A percentile compares a stretch with the other conserved stretches of the same genome.
Evolutionary conservation across 257 asterid genomes (phyloP).

Genomic region (Agastache rugosa): DNA sequence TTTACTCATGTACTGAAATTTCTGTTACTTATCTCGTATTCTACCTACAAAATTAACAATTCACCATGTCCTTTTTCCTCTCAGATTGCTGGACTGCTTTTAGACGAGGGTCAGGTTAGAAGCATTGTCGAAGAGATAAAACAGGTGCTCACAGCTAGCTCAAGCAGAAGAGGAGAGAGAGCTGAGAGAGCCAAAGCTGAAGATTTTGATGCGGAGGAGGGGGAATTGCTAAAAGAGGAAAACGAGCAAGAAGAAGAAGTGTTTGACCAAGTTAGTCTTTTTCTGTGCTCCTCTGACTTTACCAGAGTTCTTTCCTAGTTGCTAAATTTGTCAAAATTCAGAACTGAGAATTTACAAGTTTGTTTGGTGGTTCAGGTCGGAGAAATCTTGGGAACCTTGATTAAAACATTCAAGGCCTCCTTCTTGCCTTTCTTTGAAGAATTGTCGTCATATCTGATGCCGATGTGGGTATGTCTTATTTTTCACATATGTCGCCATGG

Average conservation of each 20-base stretch:
- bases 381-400: constrained; percentile 89
- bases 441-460: constrained; percentile 83
- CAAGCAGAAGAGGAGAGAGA: constrained; percentile 82
- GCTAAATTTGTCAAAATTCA: background rate
- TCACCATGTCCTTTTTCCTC: constrained; percentile 30
- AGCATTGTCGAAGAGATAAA: constrained; percentile 93
- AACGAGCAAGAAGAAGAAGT: constrained; percentile 99
- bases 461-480: constrained; percentile 90
- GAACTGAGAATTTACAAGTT: constrained; percentile 12
- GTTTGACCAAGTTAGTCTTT: constrained; percentile 82
- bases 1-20: background rate
- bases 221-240: constrained; percentile 92
- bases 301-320: constrained; percentile 13
- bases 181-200: constrained; percentile 96
- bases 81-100: constrained; percentile 88
- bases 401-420: constrained; percentile 86
- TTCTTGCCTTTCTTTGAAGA: constrained; percentile 98
- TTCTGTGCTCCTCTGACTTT: background rate
- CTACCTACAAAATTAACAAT: constrained; percentile 15
- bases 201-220: constrained; percentile 98
- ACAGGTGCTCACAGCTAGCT: constrained; percentile 90
- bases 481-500: background rate
- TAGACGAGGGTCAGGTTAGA: constrained; percentile 91
- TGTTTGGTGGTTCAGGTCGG: constrained; percentile 64
- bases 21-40: background rate